Evolutionary conservation across 441 rosid species (phyloP), one percentile per base, ranked within the genome.

Genomic region (Aleurites moluccanus): DNA sequence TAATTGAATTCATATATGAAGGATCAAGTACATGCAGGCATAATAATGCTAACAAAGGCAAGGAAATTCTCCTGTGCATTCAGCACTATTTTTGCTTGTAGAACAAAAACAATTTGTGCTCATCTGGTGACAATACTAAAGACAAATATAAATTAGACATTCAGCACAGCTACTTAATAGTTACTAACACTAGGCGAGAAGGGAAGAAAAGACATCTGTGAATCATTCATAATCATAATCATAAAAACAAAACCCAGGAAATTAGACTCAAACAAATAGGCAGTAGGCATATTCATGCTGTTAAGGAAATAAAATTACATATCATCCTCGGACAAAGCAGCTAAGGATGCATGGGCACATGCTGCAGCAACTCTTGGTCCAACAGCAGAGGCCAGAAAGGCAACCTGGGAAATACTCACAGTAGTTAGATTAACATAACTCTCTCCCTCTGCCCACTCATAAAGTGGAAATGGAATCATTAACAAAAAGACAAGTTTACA

Each of bases 331-430:
- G 90, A 89, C 80, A 94, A 80, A 75, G 87, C 85, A 47, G 88
- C 89, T 76, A 94, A 86, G 71, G 99, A 88, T 75, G 97, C 94
- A 84, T 91, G 98, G 59, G 99, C 98, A 88, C 97, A 92, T 59
- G 96, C 94, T 38, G 99, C 98, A 72, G 99, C 97, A 81, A 94
- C 94, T 81, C 99, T 88, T 38, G 99, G 99, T 80, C 98, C 99
- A 74, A 94, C 90, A 78, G 96, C 89, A 82, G 98, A 90, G 78
- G 96, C 98, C 88, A 94, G 82, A 85, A 92, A 94, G 67, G 98
- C 88, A 83, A 94, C 98, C 99, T 94, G 80, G 47, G 83, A 63
- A 73, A 38, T 62, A 42, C 66, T 70, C 52, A 44, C 27, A 67
- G 74, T 25, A 25, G 47, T 85, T 63, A 30, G 1, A 20, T 18